phyloP scores from a whole-genome alignment of 1,284 basidiomycete species.

The Sporisorium iseilematis-ciliati region DNA sequence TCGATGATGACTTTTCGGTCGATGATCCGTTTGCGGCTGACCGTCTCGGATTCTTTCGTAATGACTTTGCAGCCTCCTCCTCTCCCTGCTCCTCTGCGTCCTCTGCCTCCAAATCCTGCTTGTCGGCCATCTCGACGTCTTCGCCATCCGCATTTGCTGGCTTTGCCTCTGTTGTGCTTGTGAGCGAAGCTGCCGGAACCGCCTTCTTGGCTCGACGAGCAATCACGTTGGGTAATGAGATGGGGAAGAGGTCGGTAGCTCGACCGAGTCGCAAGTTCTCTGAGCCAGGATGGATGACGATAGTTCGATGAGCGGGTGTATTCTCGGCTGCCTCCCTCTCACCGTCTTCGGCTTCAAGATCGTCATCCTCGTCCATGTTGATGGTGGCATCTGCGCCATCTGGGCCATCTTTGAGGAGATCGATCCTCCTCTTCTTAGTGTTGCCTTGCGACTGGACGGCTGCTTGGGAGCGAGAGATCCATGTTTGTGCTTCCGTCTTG shows the following conservation, averaged over 20 bases:
- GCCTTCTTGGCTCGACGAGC: constrained; percentile 71
- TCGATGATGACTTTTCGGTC: constrained; percentile 5
- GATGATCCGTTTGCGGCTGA: constrained; percentile 19
- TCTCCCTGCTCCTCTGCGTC: constrained; percentile 15
- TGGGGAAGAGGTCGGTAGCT: constrained; percentile 86
- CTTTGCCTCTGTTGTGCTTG: background rate
- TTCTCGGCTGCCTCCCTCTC: constrained; percentile 44
- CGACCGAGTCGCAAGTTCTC: constrained; percentile 86
- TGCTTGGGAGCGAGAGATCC: constrained; percentile 54
- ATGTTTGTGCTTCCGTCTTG: constrained; percentile 67
- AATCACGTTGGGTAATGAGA: constrained; percentile 81
- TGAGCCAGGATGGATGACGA: constrained; percentile 95
- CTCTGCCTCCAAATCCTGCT: constrained; percentile 3
- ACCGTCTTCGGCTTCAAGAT: constrained; percentile 40
- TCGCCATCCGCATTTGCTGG: background rate
- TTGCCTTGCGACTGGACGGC: constrained; percentile 21
- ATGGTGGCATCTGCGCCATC: constrained; percentile 29
- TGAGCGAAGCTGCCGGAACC: background rate
- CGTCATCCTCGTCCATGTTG: constrained; percentile 41
- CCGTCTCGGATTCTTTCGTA: constrained; percentile 33
- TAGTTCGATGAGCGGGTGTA: constrained; percentile 64
- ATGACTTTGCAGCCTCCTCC: constrained; percentile 4
- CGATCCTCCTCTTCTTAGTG: constrained; percentile 40
- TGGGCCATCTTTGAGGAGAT: constrained; percentile 22
- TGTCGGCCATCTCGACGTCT: constrained; percentile 30